Evolutionary conservation across 2,329 filamentous ascomycete genomes (phyloP).

Genomic region (Aspergillus candidus): DNA sequence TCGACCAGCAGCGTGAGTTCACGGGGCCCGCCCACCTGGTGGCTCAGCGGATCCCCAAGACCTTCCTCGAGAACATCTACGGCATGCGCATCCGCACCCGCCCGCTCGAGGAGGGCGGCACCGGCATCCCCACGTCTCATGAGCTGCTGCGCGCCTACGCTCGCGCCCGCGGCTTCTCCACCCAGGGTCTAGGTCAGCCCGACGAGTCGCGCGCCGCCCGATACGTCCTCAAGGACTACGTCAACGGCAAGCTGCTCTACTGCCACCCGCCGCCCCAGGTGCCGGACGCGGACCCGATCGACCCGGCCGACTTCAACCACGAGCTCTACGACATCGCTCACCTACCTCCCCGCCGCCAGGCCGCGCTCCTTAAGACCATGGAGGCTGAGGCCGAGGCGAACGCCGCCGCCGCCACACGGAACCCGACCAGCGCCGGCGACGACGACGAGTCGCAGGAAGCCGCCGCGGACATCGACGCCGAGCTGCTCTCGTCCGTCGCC

Average conservation of each 20-base stretch:
- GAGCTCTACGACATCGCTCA: conserved; percentile 81
- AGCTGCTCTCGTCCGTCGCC: conserved; percentile 10
- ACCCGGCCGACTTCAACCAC: conserved; percentile 72
- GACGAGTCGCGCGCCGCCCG: conserved; percentile 89
- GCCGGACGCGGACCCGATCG: conserved; percentile 43
- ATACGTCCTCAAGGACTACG: conserved; percentile 91
- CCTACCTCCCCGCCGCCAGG: conserved; percentile 73
- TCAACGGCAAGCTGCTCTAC: conserved; percentile 89
- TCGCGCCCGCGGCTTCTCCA: conserved; percentile 81
- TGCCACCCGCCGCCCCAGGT: conserved; percentile 72
- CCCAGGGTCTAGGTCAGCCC: conserved; percentile 79
- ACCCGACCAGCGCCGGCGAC: neutral
- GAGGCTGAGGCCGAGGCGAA: conserved; percentile 26
- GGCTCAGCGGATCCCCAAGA: conserved; percentile 74
- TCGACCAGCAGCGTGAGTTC: conserved; percentile 92
- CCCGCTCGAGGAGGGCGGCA: conserved; percentile 85
- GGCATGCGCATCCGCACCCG: conserved; percentile 81
- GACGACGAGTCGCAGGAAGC: conserved; percentile 15
- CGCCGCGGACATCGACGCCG: conserved; percentile 18
- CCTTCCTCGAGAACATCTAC: conserved; percentile 87
- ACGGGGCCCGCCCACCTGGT: conserved; percentile 80
- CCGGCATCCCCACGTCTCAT: conserved; percentile 73
- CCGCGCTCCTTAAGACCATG: conserved; percentile 46
- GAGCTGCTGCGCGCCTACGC: conserved; percentile 86
- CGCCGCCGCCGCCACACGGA: conserved; percentile 18